These are phyloP conservation scores for Parafenestella ontariensis DNA, from an alignment of 2,329 filamentous ascomycete species.

Conservation along the genomic window DNA sequence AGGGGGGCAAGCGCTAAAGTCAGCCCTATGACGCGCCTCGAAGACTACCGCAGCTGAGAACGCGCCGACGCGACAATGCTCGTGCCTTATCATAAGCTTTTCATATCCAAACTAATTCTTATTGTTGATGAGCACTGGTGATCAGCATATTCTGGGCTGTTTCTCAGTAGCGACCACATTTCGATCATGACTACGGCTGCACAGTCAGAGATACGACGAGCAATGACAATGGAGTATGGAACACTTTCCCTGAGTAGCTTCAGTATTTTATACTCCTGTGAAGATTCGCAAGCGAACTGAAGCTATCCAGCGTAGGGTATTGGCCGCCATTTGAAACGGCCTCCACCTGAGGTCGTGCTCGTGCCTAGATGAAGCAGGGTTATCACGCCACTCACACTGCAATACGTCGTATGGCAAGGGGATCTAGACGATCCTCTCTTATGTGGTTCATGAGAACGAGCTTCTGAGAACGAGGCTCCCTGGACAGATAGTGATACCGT, in stretches of 20 bases:
- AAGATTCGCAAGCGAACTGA: neutral
- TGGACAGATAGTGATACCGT: too few relatives aligned
- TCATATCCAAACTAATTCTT: too few relatives aligned
- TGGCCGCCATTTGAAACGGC: neutral
- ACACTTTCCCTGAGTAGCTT: neutral
- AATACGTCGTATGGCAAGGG: too few relatives aligned
- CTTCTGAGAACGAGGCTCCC: too few relatives aligned
- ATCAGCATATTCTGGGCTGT: too few relatives aligned
- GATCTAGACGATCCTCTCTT: too few relatives aligned
- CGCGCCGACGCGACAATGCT: neutral
- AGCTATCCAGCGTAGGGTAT: neutral
- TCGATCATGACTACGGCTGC: too few relatives aligned
- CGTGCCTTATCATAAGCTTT: neutral
- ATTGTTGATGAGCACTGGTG: too few relatives aligned
- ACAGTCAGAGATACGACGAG: neutral
- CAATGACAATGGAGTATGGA: neutral
- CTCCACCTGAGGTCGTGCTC: neutral
- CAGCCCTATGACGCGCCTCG: conserved; percentile 19
- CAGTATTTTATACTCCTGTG: neutral
- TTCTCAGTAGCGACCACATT: neutral
- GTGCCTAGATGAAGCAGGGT: too few relatives aligned
- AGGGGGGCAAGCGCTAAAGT: conserved; percentile 27
- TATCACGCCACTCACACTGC: too few relatives aligned
- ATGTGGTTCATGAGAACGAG: too few relatives aligned
- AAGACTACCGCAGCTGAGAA: neutral